Conservation (phyloP, 192 early-diverging fungal species). For the Diversispora epigaea region DNA sequence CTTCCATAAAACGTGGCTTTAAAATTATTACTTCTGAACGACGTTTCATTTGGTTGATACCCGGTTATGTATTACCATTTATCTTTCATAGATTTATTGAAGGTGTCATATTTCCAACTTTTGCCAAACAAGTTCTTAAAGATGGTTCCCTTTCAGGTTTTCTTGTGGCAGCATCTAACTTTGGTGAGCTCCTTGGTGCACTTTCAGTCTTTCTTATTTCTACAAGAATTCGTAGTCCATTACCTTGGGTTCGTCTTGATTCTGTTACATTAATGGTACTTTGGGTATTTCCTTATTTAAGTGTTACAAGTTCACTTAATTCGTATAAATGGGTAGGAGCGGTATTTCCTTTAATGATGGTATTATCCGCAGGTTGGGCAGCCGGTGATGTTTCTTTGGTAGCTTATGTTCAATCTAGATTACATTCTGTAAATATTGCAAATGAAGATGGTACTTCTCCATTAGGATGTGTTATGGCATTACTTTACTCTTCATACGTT, state of each 20-base stretch:
- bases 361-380: slow-evolving; percentile 61
- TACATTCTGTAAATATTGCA: slow-evolving; percentile 36
- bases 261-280: slow-evolving; percentile 44
- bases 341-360: slow-evolving; percentile 46
- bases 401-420: slow-evolving; percentile 50
- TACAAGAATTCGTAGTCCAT: slow-evolving; percentile 50
- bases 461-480: slow-evolving; percentile 58
- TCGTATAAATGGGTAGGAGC: slow-evolving; percentile 41
- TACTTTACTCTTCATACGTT: slow-evolving; percentile 55
- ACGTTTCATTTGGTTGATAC: slow-evolving; percentile 56
- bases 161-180: slow-evolving; percentile 59
- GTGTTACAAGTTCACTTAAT: slow-evolving; percentile 19
- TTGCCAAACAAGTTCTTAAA: slow-evolving; percentile 45
- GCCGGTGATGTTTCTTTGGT: slow-evolving; percentile 59
- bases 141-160: slow-evolving; percentile 48
- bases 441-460: slow-evolving; percentile 45
- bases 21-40: slow-evolving; percentile 53
- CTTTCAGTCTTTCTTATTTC: slow-evolving; percentile 47
- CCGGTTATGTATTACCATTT: slow-evolving; percentile 57
- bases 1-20: slow-evolving; percentile 45
- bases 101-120: slow-evolving; percentile 48
- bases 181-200: slow-evolving; percentile 59
- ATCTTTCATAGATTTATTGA: slow-evolving; percentile 62
- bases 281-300: slow-evolving; percentile 39
- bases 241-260: slow-evolving; percentile 57